These are phyloP conservation scores for Colletotrichum tabaci DNA, from an alignment of 2,329 filamentous ascomycete species.

Conservation along the genomic window DNA sequence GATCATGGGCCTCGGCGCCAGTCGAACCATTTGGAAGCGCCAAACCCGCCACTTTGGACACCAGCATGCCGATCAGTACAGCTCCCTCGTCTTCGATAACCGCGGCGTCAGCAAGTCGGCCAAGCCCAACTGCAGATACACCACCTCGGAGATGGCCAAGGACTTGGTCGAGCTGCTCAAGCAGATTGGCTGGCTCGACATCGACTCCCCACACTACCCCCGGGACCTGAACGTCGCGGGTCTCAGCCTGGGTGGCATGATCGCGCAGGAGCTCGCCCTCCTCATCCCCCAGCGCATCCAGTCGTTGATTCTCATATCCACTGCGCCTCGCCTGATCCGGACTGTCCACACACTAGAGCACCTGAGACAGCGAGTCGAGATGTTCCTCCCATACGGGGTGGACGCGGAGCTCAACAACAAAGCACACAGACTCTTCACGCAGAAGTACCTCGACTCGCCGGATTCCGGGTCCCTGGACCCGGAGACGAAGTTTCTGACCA, in stretches of 20 bases:
- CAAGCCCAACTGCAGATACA: conserved; percentile 76
- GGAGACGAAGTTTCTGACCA: conserved; percentile 15
- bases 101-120: conserved; percentile 77
- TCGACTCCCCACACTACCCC: conserved; percentile 42
- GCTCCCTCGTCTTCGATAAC: conserved; percentile 77
- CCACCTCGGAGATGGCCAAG: conserved; percentile 79
- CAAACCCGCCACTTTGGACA: conserved; percentile 79
- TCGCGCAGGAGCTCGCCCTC: conserved; percentile 75
- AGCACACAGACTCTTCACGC: conserved; percentile 25
- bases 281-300: conserved; percentile 47
- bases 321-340: conserved; percentile 27
- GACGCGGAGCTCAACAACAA: conserved; percentile 24
- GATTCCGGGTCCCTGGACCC: conserved; percentile 26
- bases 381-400: conserved; percentile 19
- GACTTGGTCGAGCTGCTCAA: conserved; percentile 73
- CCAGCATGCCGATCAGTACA: conserved; percentile 69
- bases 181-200: conserved; percentile 69
- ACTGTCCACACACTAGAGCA: conserved; percentile 20
- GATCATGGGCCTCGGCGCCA: conserved; percentile 36
- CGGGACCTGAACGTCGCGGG: conserved; percentile 72
- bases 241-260: conserved; percentile 82
- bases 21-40: conserved; percentile 56
- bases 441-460: conserved; percentile 3
- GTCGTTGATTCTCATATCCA: conserved; percentile 25
- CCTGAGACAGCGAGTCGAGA: conserved; percentile 12